Base-by-base conservation (phyloP, 176 grass and related monocot genomes). In the Leersia perrieri region DNA sequence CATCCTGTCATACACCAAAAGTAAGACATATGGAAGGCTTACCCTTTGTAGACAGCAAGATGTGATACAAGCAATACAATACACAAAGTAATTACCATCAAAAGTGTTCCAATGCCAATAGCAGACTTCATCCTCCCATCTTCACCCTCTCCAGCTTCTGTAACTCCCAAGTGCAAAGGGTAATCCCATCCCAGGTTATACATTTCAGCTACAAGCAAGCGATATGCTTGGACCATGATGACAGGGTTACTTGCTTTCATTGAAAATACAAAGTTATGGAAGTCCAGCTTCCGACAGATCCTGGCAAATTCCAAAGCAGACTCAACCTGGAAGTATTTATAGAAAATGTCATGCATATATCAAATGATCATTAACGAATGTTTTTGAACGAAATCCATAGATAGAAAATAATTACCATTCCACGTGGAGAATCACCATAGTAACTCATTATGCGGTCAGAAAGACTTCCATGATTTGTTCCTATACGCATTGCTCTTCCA, bases 361-460 rank as follows among this genome's bases (percentile, higher is more conserved):
- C 38, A 66, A 35, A 27, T 61, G 44, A 15, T 80, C 16, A 45
- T 57, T 35, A 77, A 44, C 44, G 5, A 47, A 47, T 11, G 11
- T 16, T 15, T 45, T 47, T 47, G 44, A 47, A 47, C 0, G 15
- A 47, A 47, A 11, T 28, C 31, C 57, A 8, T 7, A 51, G 22
- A 73, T 73, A 86, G 67, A 53, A 87, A 57, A 79, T 63, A 79
- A 76, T 90, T 66, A 99, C 96, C 96, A 99, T 99, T 91, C 96
- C 96, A 26, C 96, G 82, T 40, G 96, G 96, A 87, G 96, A 99
- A 90, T 99, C 96, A 66, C 96, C 96, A 82, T 95, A 99, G 69
- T 99, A 99, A 74, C 96, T 99, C 96, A 99, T 99, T 76, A 99
- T 99, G 69, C 96, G 96, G 79, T 99, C 96, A 33, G 96, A 99